Evolutionary conservation across 768 basidiomycete genomes (phyloP), one percentile per base, ranked within the genome.

Genomic region (Leccinum boreale): DNA sequence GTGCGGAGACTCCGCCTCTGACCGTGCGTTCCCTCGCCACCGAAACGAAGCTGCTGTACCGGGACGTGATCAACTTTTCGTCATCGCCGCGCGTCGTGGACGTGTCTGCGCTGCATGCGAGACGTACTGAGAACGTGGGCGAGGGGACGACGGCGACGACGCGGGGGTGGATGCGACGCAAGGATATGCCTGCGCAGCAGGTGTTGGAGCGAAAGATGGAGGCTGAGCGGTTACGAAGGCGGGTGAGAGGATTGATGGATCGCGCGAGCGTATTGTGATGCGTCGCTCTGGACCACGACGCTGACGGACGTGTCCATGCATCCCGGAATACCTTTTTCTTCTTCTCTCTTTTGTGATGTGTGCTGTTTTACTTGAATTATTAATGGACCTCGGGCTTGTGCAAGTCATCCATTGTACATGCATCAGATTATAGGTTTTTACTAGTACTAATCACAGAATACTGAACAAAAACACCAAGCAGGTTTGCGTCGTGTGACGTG

Each of bases 21-120:
- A 85, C 84, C 3, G 68, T 91, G 15, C 85, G 85, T 39, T 81
- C 89, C 0, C 78, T 98, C 46, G 77, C 86, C 1, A 89, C 86
- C 0, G 92, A 97, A 70, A 89, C 90, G 1, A 96, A 91, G 72
- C 70, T 87, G 44, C 78, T 99, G 19, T 94, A 92, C 67, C 84
- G 89, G n/a, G 91, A 96, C 61, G 89, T 98, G 9, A 86, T 95
- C 65, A 80, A 81, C 62, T 92, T 90, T 71, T 91, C 94, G 1
- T 85, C 93, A 0, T 84, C 86, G 2, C 89, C 92, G 0, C 81
- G 83, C 5, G 87, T 99, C 28, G 90, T 99, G 36, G 95, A 98
- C 71, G 77, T 99, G 24, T 86, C 89, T 1, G 76, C 67, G 23
- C 66, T 85, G 60, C 81, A 83, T 52, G 78, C 79, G 36, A 80